Percentiles rank a stretch among this genome's conserved stretches.
Evolutionary conservation across 2,329 filamentous ascomycete species (phyloP).

Genomic region (Colletotrichum shisoi): DNA sequence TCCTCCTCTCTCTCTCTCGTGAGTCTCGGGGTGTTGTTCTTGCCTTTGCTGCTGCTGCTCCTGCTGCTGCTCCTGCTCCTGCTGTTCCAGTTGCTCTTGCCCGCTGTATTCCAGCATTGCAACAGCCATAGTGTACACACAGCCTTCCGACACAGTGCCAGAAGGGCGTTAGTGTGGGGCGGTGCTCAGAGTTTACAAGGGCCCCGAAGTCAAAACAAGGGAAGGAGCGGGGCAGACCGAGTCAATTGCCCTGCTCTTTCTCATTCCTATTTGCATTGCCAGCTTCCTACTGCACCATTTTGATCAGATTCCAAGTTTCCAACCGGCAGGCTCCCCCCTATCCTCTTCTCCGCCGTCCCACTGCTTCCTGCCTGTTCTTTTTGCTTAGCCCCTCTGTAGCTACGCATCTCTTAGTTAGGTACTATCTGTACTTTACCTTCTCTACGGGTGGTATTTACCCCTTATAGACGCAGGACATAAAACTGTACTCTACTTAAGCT

Average conservation of each 20-base stretch:
- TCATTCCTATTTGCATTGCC: conserved; percentile 30
- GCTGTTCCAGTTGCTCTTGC: neutral
- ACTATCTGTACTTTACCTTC: no score
- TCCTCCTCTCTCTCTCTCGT: no score
- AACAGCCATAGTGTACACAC: neutral
- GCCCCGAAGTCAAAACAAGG: conserved; percentile 6
- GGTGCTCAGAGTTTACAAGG: conserved; percentile 17
- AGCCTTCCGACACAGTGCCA: conserved; percentile 5
- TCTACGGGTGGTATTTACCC: no score
- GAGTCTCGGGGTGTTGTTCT: no score
- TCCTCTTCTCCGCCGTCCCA: neutral
- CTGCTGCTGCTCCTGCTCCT: no score
- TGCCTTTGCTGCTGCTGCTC: no score
- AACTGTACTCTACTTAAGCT: no score
- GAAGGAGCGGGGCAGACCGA: conserved; percentile 29
- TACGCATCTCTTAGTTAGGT: no score
- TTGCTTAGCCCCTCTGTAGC: neutral
- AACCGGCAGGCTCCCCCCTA: neutral
- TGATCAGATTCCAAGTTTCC: conserved; percentile 13
- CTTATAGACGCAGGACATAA: no score
- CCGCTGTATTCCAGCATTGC: neutral
- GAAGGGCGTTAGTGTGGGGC: conserved; percentile 17
- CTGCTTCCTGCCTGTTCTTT: neutral
- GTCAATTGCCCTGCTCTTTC: conserved; percentile 32
- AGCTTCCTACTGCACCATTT: conserved; percentile 14